Conservation (phyloP, 306 rosid species). For the Quercus glauca region DNA sequence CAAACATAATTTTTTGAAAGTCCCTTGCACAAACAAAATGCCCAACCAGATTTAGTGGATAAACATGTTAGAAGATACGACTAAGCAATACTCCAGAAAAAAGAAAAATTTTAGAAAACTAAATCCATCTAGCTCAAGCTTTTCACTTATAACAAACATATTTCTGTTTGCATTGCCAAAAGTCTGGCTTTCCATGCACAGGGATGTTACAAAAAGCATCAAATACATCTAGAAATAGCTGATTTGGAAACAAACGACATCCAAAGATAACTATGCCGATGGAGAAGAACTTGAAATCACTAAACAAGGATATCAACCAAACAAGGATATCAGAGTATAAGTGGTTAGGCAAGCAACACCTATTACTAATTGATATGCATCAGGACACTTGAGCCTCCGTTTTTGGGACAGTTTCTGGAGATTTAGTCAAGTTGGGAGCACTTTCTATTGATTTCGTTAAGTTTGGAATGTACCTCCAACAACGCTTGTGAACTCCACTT, state of each 20-base stretch:
- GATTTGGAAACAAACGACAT: slow-evolving; percentile 3
- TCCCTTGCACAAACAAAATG: background rate
- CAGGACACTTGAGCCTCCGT: slow-evolving; percentile 55
- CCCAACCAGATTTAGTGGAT: background rate
- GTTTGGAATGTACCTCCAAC: slow-evolving; percentile 81
- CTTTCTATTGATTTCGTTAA: slow-evolving; percentile 34
- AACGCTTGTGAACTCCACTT: slow-evolving; percentile 97
- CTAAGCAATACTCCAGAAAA: background rate
- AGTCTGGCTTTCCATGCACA: slow-evolving; percentile 10
- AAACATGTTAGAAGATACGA: background rate
- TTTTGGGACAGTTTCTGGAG: slow-evolving; percentile 43
- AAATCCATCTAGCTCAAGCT: slow-evolving; percentile 14
- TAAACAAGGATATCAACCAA: background rate
- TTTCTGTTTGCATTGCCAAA: slow-evolving; percentile 6
- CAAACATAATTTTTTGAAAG: background rate
- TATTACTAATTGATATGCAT: slow-evolving; percentile 21
- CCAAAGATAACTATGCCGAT: slow-evolving; percentile 10
- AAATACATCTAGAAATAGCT: slow-evolving; percentile 20
- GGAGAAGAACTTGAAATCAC: slow-evolving; percentile 23
- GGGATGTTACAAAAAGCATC: slow-evolving; percentile 23
- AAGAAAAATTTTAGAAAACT: slow-evolving; percentile 8
- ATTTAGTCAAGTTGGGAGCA: slow-evolving; percentile 32
- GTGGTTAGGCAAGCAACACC: slow-evolving; percentile 14
- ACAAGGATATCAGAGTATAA: background rate
- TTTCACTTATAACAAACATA: slow-evolving; percentile 15